Percentiles rank a stretch among this genome's conserved stretches.
Evolutionary conservation across 805 yeast species (phyloP).

Genomic region (Wickerhamiella azyma): DNA sequence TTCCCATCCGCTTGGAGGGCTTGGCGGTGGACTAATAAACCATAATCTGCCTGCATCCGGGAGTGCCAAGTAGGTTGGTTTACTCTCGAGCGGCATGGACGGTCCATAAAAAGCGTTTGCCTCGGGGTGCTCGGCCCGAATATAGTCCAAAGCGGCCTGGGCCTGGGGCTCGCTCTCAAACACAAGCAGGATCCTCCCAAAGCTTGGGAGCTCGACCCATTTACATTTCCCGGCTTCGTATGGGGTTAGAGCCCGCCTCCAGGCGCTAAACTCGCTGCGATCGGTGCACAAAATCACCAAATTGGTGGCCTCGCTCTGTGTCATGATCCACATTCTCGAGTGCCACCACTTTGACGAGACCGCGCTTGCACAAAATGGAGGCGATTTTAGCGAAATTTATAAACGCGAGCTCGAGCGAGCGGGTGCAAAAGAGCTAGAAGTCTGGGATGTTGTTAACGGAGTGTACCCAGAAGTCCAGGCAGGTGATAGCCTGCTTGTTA

Average conservation of each 20-base stretch:
- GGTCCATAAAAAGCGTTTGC: constrained; percentile 5
- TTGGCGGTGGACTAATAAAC: constrained; percentile 20
- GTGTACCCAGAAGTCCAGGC: constrained; percentile 19
- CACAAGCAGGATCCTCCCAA: constrained; percentile 18
- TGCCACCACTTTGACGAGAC: constrained; percentile 24
- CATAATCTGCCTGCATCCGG: constrained; percentile 18
- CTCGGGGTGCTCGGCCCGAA: background rate
- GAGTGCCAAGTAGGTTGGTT: constrained; percentile 11
- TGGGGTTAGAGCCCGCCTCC: background rate
- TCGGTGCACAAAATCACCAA: constrained; percentile 3
- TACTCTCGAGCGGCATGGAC: constrained; percentile 1
- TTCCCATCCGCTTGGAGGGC: constrained; percentile 20
- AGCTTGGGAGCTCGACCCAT: constrained; percentile 14
- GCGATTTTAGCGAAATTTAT: constrained; percentile 26
- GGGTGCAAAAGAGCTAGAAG: constrained; percentile 13
- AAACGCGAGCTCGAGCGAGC: constrained; percentile 18
- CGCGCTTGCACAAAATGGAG: constrained; percentile 17
- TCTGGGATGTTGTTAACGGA: constrained; percentile 20
- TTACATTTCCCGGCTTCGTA: background rate
- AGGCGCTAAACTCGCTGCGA: constrained; percentile 1
- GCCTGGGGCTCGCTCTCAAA: constrained; percentile 13
- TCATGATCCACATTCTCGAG: constrained; percentile 24
- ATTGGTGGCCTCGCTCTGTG: constrained; percentile 9
- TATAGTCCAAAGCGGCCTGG: background rate
- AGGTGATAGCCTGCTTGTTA: constrained; percentile 25